A percentile compares a stretch with the other conserved stretches of the same genome.
Evolutionary conservation across 2,329 filamentous ascomycete species (phyloP).

Genomic region (Colletotrichum trifolii): DNA sequence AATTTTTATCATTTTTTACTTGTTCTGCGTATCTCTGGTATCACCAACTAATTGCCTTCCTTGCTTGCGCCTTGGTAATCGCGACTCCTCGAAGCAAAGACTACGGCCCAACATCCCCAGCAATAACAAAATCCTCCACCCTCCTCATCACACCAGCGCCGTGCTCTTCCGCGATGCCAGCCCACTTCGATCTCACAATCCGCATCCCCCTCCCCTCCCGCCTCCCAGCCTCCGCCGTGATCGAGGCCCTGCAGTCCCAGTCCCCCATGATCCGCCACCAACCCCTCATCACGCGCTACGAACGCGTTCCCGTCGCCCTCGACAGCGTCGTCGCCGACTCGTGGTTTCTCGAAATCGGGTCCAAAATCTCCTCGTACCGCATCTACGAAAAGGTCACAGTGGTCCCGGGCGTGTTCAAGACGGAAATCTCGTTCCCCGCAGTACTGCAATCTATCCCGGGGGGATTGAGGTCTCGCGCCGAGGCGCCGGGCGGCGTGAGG

Average conservation of each 20-base stretch:
- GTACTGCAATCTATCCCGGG: constrained; percentile 55
- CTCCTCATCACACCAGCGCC: not conserved
- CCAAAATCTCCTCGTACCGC: constrained; percentile 47
- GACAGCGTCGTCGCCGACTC: constrained; percentile 51
- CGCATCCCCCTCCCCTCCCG: constrained; percentile 54
- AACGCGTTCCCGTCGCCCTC: constrained; percentile 47
- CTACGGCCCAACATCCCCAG: not conserved
- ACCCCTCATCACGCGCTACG: constrained; percentile 48
- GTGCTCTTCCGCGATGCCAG: constrained; percentile 34
- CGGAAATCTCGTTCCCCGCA: constrained; percentile 54
- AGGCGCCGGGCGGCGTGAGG: constrained; percentile 55
- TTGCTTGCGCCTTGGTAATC: not conserved
- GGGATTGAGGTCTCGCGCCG: constrained; percentile 56
- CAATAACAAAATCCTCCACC: not conserved
- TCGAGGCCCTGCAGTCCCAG: constrained; percentile 53
- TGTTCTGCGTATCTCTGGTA: no score
- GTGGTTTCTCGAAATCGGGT: constrained; percentile 52
- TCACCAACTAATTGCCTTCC: not conserved
- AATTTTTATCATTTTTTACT: no score
- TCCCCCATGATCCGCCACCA: constrained; percentile 56
- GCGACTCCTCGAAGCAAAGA: no score
- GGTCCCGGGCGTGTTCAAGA: constrained; percentile 50
- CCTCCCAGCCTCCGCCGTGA: constrained; percentile 50
- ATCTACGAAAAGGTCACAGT: constrained; percentile 48
- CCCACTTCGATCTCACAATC: constrained; percentile 49